Conservation (phyloP, 2,329 filamentous ascomycete genomes). For the Capronia epimyces region DNA sequence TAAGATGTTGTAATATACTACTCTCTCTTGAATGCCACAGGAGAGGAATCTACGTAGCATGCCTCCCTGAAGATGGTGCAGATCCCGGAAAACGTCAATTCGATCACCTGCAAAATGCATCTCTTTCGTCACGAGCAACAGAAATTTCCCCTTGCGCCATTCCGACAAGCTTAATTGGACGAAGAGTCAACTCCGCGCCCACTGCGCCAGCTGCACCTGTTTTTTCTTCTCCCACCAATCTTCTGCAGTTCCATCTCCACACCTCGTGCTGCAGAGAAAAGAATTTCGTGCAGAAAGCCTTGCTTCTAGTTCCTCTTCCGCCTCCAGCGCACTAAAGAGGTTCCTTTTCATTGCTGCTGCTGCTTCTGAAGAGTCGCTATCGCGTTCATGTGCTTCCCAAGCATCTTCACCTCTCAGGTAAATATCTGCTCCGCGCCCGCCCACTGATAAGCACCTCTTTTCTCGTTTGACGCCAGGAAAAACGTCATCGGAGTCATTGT, state of each 20-base stretch:
- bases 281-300: constrained; percentile 17
- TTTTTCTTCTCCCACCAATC: constrained; percentile 14
- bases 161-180: background rate
- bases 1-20: no score
- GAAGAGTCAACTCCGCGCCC: background rate
- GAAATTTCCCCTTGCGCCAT: constrained; percentile 5
- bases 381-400: constrained; percentile 63
- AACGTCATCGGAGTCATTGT: constrained; percentile 17
- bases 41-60: no score
- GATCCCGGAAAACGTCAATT: no score
- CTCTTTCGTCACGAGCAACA: constrained; percentile 8
- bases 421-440: constrained; percentile 31
- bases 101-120: no score
- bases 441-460: constrained; percentile 20
- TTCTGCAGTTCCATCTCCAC: constrained; percentile 15
- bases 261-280: constrained; percentile 9
- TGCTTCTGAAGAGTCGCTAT: constrained; percentile 15
- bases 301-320: constrained; percentile 9
- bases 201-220: background rate
- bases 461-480: constrained; percentile 18
- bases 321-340: constrained; percentile 10
- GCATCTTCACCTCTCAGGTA: constrained; percentile 84
- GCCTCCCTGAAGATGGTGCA: no score
- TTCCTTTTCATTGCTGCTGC: constrained; percentile 5
- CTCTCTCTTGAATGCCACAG: no score